A percentile compares a stretch with the other conserved stretches of the same genome.
phyloP scores from a whole-genome alignment of 192 early-diverging fungal genomes.

The Linnemannia exigua region DNA sequence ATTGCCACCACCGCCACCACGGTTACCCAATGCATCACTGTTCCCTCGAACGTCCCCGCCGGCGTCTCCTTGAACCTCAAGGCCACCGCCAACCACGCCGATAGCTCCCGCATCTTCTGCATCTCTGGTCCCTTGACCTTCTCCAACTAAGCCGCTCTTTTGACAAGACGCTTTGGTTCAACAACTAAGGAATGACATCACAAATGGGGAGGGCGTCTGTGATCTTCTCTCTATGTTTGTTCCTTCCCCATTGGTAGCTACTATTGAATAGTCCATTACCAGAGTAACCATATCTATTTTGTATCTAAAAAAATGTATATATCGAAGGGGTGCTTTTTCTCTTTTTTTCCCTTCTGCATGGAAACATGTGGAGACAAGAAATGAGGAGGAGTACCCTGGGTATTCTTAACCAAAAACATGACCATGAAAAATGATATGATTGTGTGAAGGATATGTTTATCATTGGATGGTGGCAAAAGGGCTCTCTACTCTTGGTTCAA shows the following conservation, averaged over 20 bases:
- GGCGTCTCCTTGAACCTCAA: slow-evolving; percentile 37
- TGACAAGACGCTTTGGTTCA: not conserved
- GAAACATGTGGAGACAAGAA: not conserved
- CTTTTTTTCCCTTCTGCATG: not conserved
- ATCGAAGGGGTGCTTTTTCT: not conserved
- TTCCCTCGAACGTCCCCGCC: slow-evolving; percentile 50
- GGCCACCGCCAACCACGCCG: slow-evolving; percentile 31
- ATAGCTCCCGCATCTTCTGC: slow-evolving; percentile 38
- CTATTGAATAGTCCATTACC: slow-evolving; percentile 13
- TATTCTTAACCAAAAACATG: not conserved
- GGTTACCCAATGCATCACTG: slow-evolving; percentile 44
- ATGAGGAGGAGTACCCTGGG: not conserved
- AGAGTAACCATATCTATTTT: not conserved
- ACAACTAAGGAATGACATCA: not conserved
- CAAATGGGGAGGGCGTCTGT: not conserved
- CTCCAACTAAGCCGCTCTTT: slow-evolving; percentile 15
- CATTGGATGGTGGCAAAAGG: not conserved
- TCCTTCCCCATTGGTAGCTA: not conserved
- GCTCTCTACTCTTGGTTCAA: not conserved
- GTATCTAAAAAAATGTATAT: slow-evolving; percentile 11
- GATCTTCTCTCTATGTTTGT: not conserved
- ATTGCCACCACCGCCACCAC: slow-evolving; percentile 25
- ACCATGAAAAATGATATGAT: not conserved
- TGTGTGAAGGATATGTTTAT: not conserved
- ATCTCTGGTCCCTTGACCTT: slow-evolving; percentile 51